Percentiles rank a stretch among this genome's conserved stretches.
Conservation (phyloP, 2,329 filamentous ascomycete species). For the Penicillium sp. region DNA sequence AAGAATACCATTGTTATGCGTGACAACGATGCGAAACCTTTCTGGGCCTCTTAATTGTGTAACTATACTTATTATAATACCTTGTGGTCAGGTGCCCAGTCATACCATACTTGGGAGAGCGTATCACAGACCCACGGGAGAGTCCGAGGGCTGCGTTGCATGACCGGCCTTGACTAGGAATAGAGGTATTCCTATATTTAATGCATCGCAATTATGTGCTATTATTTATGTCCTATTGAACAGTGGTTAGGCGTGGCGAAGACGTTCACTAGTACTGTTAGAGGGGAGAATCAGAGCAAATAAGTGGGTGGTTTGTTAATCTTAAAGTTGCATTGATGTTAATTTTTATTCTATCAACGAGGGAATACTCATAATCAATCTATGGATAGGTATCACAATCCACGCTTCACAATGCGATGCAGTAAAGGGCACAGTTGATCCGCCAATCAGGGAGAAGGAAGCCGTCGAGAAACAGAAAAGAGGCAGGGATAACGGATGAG, state of each 20-base stretch:
- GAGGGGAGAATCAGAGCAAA: not conserved
- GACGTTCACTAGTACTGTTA: not conserved
- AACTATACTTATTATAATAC: slow-evolving; percentile 3
- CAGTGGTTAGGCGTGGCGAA: not conserved
- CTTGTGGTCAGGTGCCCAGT: slow-evolving; percentile 10
- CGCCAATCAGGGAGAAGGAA: slow-evolving; percentile 11
- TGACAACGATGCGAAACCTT: not conserved
- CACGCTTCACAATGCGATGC: slow-evolving; percentile 14
- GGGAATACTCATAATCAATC: slow-evolving; percentile 5
- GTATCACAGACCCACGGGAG: not conserved
- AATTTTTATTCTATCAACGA: slow-evolving; percentile 2
- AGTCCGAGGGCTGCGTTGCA: not conserved
- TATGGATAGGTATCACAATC: slow-evolving; percentile 15
- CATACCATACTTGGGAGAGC: slow-evolving; percentile 1
- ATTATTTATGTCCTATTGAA: not conserved
- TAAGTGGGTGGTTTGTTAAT: not conserved
- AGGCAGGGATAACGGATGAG: slow-evolving; percentile 5
- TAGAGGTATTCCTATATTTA: not conserved
- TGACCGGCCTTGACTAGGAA: not conserved
- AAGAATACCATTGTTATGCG: not conserved
- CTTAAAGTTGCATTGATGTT: slow-evolving; percentile 8
- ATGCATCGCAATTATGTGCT: not conserved
- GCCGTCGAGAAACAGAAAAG: slow-evolving; percentile 4
- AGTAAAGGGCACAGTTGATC: slow-evolving; percentile 7
- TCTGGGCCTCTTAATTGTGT: not conserved